These are phyloP conservation scores for Tuber borchii DNA, from an alignment of 495 filamentous ascomycete species.

Conservation along the genomic window DNA sequence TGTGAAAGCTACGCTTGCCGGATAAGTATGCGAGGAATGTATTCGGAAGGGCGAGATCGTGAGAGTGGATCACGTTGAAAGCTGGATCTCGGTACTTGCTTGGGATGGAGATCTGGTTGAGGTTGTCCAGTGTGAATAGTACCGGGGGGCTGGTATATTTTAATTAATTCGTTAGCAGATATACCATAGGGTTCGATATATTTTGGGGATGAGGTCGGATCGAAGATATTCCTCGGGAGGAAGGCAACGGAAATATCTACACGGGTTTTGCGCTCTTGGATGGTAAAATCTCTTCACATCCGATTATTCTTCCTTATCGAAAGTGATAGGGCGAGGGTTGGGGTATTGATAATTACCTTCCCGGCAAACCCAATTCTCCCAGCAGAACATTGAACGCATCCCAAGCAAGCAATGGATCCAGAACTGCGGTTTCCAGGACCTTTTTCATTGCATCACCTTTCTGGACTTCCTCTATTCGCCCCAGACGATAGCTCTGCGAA, in stretches of 20 bases:
- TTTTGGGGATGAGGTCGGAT: neutral
- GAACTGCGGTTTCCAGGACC: slow-evolving; percentile 62
- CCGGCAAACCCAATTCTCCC: slow-evolving; percentile 62
- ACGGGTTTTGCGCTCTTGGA: neutral
- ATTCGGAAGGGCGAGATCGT: slow-evolving; percentile 71
- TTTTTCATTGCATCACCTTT: slow-evolving; percentile 58
- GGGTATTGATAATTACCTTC: slow-evolving; percentile 35
- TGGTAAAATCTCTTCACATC: neutral
- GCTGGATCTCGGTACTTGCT: slow-evolving; percentile 64
- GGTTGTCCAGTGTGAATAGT: slow-evolving; percentile 68
- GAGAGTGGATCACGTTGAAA: slow-evolving; percentile 72
- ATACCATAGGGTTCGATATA: neutral
- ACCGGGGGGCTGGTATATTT: slow-evolving; percentile 61
- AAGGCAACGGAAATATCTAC: neutral
- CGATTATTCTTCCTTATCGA: neutral
- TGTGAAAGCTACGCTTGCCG: slow-evolving; percentile 55
- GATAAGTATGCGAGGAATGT: slow-evolving; percentile 65
- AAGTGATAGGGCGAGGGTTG: slow-evolving; percentile 13
- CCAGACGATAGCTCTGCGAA: slow-evolving; percentile 5
- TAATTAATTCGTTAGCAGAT: neutral
- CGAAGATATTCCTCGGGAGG: neutral
- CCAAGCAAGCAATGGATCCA: slow-evolving; percentile 70
- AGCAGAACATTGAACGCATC: slow-evolving; percentile 75
- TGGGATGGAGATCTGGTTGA: slow-evolving; percentile 68
- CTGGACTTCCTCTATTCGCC: slow-evolving; percentile 51